Percentiles rank a stretch among this genome's conserved stretches.
Evolutionary conservation across 2,329 filamentous ascomycete genomes (phyloP).

Genomic region (Aspergillus persii): DNA sequence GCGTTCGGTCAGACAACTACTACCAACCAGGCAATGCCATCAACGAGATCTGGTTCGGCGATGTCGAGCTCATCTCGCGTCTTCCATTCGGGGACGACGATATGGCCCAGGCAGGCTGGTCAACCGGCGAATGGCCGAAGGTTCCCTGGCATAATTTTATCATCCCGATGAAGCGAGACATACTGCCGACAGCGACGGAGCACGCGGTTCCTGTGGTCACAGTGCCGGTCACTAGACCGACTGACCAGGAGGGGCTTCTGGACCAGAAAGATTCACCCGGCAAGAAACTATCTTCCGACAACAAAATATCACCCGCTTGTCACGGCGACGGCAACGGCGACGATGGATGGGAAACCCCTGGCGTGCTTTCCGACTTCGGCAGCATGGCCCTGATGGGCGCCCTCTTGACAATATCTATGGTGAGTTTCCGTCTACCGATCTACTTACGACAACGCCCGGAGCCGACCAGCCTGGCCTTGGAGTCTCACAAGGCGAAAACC

Average conservation of each 20-base stretch:
- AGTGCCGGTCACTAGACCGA: background rate
- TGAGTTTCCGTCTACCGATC: background rate
- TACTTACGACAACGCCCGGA: background rate
- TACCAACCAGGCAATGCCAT: slow-evolving; percentile 37
- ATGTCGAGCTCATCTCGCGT: slow-evolving; percentile 38
- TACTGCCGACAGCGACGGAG: background rate
- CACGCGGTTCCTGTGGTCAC: background rate
- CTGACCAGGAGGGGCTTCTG: background rate
- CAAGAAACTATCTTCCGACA: background rate
- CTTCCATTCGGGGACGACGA: slow-evolving; percentile 40
- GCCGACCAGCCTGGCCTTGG: background rate
- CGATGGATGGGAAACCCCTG: background rate
- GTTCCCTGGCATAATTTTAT: slow-evolving; percentile 42
- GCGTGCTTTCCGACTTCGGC: background rate
- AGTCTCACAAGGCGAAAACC: background rate
- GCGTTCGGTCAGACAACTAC: slow-evolving; percentile 36
- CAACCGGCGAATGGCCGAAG: slow-evolving; percentile 32
- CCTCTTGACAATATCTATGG: background rate
- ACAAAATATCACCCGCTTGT: background rate
- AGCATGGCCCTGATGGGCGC: background rate
- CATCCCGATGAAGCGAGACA: slow-evolving; percentile 32
- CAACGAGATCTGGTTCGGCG: slow-evolving; percentile 39
- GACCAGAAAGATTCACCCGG: too few relatives aligned
- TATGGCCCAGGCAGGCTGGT: slow-evolving; percentile 37
- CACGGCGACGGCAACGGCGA: background rate